Base-by-base conservation (phyloP, 139 green algal species). In the Picochlorum sp. region DNA sequence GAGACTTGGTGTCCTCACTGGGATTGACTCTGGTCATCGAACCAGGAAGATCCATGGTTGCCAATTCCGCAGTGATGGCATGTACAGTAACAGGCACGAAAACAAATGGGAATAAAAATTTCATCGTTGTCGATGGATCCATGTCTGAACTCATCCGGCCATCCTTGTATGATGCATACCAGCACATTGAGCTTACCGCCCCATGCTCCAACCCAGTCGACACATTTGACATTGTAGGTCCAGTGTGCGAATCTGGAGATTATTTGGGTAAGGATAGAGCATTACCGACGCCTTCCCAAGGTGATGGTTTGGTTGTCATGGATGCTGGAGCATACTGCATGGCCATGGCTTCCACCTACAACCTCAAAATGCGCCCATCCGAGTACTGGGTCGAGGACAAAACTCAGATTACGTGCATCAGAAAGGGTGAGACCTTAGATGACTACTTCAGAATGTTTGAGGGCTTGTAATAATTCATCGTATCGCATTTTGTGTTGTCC, bases 311-410 rank as follows among this genome's bases (percentile, higher is more conserved):
- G 23, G 85, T 97, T 30, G 91, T 97, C 59, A 88, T 92, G 74
- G 91, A 97, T 66, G 85, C 91, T n/a, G 89, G 89, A 30, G 91
- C 91, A 5, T 97, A 97, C 74, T 96, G 91, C 81, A 96, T 97
- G 91, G 78, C 90, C 60, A 98, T 98, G 91, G 90, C 92, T 0
- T 96, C 88, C 65, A 95, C 85, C 7, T 98, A 98, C 81, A 98
- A 98, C 81, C 84, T 98, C 44, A 92, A 95, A 80, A 94, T 98
- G 87, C 66, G 81, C 20, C 90, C 91, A 10, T 77, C 86, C 1
- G 92, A 98, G 81, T 97, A 87, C 65, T 95, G 92, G 90, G 89
- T 96, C 24, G 76, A 83, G 32, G 62, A 71, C 23, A 54, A 56
- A 24, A 83, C 78, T 49, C 57, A 86, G 73, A 66, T 96, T 57